A percentile compares a stretch with the other conserved stretches of the same genome.
Conservation (phyloP, 75 land plant species). For the Azolla pinnata region DNA sequence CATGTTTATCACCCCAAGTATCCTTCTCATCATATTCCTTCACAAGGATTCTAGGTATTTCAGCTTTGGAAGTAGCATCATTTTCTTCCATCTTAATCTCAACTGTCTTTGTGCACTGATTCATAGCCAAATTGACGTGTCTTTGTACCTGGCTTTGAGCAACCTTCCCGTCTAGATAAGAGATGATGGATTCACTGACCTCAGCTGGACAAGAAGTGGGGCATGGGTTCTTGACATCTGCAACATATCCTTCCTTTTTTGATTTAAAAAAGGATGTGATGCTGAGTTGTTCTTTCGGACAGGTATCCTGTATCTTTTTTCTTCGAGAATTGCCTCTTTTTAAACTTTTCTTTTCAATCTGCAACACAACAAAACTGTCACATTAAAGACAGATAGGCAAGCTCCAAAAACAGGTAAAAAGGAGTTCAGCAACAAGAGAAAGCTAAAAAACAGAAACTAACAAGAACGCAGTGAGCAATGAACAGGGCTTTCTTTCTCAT, state of each 20-base stretch:
- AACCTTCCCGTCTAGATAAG: too few species aligned
- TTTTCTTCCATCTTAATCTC: too few species aligned
- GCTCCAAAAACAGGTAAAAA: not conserved
- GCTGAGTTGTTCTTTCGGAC: conserved; percentile 6
- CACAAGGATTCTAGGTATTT: too few species aligned
- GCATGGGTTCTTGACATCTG: too few species aligned
- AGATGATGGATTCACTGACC: too few species aligned
- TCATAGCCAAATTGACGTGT: too few species aligned
- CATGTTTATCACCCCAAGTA: too few species aligned
- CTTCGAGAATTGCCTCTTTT: conserved; percentile 1
- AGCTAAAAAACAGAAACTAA: not conserved
- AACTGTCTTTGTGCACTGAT: too few species aligned
- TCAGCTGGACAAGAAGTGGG: too few species aligned
- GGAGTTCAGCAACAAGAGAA: not conserved
- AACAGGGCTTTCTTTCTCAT: not conserved
- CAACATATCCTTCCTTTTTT: conserved; percentile 8
- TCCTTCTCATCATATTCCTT: too few species aligned
- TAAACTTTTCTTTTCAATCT: not conserved
- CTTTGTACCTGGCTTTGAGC: too few species aligned
- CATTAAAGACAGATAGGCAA: not conserved
- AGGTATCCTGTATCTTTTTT: not conserved
- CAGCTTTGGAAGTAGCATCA: too few species aligned
- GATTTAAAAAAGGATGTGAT: conserved; percentile 14
- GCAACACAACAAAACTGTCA: not conserved
- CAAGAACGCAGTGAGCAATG: not conserved